These are phyloP conservation scores for Gloeopeniophorella convolvens DNA, from an alignment of 768 basidiomycete genomes.

Conservation along the genomic window DNA sequence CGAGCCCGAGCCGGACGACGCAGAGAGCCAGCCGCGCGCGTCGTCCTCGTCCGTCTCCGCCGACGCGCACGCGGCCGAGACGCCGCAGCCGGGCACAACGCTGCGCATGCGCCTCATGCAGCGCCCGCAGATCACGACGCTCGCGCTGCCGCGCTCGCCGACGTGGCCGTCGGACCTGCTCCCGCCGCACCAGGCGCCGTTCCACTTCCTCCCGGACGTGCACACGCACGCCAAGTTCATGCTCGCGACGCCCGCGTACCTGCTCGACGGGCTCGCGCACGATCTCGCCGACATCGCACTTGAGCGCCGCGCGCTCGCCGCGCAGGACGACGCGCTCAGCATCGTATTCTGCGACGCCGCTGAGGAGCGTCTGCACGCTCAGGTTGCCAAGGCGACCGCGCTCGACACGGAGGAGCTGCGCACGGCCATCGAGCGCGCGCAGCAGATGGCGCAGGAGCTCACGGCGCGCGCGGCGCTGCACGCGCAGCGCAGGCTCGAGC, in stretches of 20 bases:
- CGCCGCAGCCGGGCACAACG: constrained; percentile 48
- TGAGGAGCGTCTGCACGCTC: constrained; percentile 64
- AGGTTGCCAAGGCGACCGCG: constrained; percentile 73
- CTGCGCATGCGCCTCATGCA: constrained; percentile 87
- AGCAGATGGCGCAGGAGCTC: constrained; percentile 50
- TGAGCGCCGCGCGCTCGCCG: constrained; percentile 61
- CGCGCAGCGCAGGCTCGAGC: constrained; percentile 25
- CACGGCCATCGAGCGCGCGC: constrained; percentile 56
- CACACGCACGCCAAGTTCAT: constrained; percentile 87
- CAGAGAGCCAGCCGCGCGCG: constrained; percentile 27
- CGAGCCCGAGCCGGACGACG: constrained; percentile 31
- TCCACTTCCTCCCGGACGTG: constrained; percentile 93
- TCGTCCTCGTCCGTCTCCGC: constrained; percentile 44
- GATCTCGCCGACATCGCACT: constrained; percentile 67
- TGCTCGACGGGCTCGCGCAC: constrained; percentile 62
- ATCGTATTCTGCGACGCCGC: constrained; percentile 76
- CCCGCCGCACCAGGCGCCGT: constrained; percentile 89
- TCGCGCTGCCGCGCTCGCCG: constrained; percentile 84
- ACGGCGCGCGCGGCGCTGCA: constrained; percentile 32
- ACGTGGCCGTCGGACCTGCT: constrained; percentile 95
- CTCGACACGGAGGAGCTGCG: constrained; percentile 64
- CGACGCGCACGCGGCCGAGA: constrained; percentile 32
- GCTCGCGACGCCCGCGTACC: constrained; percentile 86
- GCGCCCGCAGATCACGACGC: constrained; percentile 89
- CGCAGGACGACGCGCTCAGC: constrained; percentile 70